Percentiles rank a stretch among this genome's conserved stretches.
Evolutionary conservation across 108 stramenopile species (phyloP).

Genomic region (Nitzschia inconspicua): DNA sequence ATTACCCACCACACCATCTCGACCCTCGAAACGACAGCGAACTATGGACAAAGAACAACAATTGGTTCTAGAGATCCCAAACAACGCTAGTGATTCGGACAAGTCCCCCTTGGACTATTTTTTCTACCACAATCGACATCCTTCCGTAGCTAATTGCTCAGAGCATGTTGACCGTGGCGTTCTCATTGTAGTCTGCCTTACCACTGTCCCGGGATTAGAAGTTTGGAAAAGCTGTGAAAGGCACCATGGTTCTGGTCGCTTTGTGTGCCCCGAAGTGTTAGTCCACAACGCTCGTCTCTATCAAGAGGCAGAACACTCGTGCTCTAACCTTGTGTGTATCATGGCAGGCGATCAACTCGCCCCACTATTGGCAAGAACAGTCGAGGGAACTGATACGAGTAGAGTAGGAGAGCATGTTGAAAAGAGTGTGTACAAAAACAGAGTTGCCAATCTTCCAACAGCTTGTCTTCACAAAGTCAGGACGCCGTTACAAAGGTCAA

Average conservation of each 20-base stretch:
- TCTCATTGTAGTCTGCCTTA: conserved; percentile 37
- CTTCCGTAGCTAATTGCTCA: conserved; percentile 22
- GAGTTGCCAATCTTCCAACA: background rate
- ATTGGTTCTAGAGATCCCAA: background rate
- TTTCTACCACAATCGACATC: conserved; percentile 33
- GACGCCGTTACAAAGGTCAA: conserved; percentile 17
- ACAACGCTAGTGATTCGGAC: background rate
- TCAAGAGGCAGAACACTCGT: conserved; percentile 2
- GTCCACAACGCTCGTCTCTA: conserved; percentile 19
- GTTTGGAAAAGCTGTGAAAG: conserved; percentile 1
- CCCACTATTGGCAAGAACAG: background rate
- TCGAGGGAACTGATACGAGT: background rate
- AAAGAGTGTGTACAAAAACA: background rate
- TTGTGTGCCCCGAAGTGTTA: conserved; percentile 33
- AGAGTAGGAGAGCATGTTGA: background rate
- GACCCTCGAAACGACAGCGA: background rate
- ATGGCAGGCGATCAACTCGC: conserved; percentile 33
- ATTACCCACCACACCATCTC: background rate
- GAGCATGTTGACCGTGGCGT: conserved; percentile 41
- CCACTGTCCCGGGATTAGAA: conserved; percentile 41
- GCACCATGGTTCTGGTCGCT: background rate
- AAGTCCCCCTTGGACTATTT: conserved; percentile 46
- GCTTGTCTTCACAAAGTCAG: conserved; percentile 41
- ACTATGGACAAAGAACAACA: background rate
- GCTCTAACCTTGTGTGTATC: conserved; percentile 28